phyloP scores from a whole-genome alignment of 768 basidiomycete species.

The Pleurotus eryngii region DNA sequence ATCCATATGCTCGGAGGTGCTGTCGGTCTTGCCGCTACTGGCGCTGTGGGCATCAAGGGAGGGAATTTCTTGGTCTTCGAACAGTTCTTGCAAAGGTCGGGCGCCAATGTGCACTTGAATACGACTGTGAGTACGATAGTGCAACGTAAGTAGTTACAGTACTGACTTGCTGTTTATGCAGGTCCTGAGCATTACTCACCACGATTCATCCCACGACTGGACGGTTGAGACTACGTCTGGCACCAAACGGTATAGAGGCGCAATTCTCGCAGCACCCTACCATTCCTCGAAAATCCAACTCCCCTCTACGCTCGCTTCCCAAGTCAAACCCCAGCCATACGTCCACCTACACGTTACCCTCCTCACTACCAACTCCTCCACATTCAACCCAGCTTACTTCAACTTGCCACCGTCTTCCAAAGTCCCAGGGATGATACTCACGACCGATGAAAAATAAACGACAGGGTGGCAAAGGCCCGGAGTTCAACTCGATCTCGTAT shows the following conservation, averaged over 20 bases:
- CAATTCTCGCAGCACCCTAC: constrained; percentile 88
- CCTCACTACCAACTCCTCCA: constrained; percentile 70
- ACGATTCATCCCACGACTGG: constrained; percentile 46
- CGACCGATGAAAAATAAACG: constrained; percentile 61
- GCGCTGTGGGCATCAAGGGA: constrained; percentile 63
- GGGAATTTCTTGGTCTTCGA: constrained; percentile 89
- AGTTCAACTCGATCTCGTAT: constrained; percentile 87
- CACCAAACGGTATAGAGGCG: constrained; percentile 55
- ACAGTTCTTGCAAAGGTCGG: constrained; percentile 67
- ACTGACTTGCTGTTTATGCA: constrained; percentile 18
- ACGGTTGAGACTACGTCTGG: constrained; percentile 47
- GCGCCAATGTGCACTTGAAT: constrained; percentile 67
- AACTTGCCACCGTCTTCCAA: constrained; percentile 38
- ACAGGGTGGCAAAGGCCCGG: constrained; percentile 56
- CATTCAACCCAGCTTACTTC: constrained; percentile 68
- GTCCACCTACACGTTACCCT: constrained; percentile 87
- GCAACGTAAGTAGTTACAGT: too few species aligned
- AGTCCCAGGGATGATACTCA: constrained; percentile 67
- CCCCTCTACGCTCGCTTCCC: constrained; percentile 41
- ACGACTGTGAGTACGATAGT: constrained; percentile 47
- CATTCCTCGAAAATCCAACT: constrained; percentile 61
- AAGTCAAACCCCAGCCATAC: constrained; percentile 71
- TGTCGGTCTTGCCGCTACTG: constrained; percentile 66
- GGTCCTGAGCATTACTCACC: constrained; percentile 51
- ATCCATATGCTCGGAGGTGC: constrained; percentile 80